Evolutionary conservation across 1,139 yeast species (phyloP).

Genomic region (Diutina mesorugosa): DNA sequence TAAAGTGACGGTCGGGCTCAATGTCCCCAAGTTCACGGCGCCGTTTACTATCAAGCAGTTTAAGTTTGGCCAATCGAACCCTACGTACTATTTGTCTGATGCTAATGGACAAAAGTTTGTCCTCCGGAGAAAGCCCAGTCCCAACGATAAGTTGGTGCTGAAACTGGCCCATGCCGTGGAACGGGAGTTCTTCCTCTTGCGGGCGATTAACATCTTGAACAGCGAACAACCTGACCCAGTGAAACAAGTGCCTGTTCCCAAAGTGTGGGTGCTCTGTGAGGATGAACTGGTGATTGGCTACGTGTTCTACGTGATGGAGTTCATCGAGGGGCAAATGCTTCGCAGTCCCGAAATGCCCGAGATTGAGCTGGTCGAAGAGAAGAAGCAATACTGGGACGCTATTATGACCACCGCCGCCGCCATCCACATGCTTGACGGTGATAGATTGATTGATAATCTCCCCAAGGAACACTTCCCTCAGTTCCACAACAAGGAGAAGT

Average conservation of each 20-base stretch:
- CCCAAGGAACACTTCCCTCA: constrained; percentile 37
- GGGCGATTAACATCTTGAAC: constrained; percentile 28
- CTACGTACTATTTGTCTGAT: constrained; percentile 43
- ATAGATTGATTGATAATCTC: constrained; percentile 26
- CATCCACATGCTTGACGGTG: constrained; percentile 40
- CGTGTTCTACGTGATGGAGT: constrained; percentile 51
- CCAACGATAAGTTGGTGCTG: constrained; percentile 38
- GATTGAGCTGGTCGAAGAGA: constrained; percentile 12
- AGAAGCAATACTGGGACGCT: constrained; percentile 31
- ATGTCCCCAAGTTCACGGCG: constrained; percentile 4
- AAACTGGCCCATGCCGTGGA: constrained; percentile 57
- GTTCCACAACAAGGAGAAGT: constrained; percentile 17
- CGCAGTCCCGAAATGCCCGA: constrained; percentile 41
- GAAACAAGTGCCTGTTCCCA: constrained; percentile 35
- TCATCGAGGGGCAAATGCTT: constrained; percentile 45
- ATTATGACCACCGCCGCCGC: constrained; percentile 38
- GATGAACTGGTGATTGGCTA: constrained; percentile 37
- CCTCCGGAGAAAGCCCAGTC: constrained; percentile 49
- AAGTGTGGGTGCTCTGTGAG: constrained; percentile 35
- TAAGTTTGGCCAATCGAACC: constrained; percentile 56
- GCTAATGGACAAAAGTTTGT: constrained; percentile 29
- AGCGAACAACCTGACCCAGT: constrained; percentile 5
- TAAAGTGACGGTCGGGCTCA: constrained; percentile 3
- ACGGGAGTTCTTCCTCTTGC: constrained; percentile 44
- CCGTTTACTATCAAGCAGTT: constrained; percentile 34